phyloP scores from a whole-genome alignment of 495 filamentous ascomycete species.

The Talaromyces wortmannii region DNA sequence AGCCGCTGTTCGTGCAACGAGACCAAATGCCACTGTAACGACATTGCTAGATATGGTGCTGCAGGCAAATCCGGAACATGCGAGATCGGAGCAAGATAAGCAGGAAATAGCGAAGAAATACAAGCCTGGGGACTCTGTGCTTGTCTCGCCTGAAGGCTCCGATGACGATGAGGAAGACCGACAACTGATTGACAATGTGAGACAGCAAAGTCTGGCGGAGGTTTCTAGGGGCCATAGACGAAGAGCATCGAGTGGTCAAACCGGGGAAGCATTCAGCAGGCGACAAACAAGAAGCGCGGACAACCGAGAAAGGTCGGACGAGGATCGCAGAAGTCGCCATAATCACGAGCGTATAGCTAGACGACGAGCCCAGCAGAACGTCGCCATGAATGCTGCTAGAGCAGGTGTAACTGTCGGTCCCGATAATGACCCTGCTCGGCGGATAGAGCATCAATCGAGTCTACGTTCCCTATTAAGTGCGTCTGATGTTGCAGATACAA shows the following conservation, averaged over 20 bases:
- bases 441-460: constrained; percentile 79
- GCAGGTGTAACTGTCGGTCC: background rate
- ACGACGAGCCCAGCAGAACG: constrained; percentile 12
- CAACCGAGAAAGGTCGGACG: constrained; percentile 22
- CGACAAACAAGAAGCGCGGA: constrained; percentile 22
- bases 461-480: constrained; percentile 74
- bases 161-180: constrained; percentile 55
- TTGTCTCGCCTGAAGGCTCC: constrained; percentile 13
- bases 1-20: constrained; percentile 73
- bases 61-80: constrained; percentile 64
- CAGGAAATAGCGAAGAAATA: constrained; percentile 63
- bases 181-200: constrained; percentile 61
- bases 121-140: constrained; percentile 68
- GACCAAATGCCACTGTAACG: constrained; percentile 75
- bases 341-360: constrained; percentile 35
- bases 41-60: constrained; percentile 70
- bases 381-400: background rate
- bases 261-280: constrained; percentile 14
- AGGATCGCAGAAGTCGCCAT: constrained; percentile 35
- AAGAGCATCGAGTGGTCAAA: constrained; percentile 22
- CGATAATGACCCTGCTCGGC: constrained; percentile 20
- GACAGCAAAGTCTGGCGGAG: constrained; percentile 65
- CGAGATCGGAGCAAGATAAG: constrained; percentile 60
- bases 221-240: constrained; percentile 35
- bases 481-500: constrained; percentile 63